phyloP scores from a whole-genome alignment of 805 yeast genomes.

The Myxozyma vanderwaltii region DNA sequence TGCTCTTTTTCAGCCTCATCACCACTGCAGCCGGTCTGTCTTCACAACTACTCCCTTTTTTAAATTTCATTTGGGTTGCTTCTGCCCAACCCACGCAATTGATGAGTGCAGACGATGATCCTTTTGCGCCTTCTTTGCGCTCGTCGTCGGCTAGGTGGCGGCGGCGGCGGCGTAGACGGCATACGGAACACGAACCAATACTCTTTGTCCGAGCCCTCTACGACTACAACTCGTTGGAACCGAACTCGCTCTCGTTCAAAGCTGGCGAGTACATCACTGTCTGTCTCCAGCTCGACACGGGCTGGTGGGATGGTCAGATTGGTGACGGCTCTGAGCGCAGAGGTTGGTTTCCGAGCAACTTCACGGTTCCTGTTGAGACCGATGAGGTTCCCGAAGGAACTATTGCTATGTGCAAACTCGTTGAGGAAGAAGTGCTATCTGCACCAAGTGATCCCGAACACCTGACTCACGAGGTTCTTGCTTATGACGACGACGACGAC shows the following conservation, averaged over 20 bases:
- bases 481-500: not conserved
- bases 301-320: conserved; percentile 52
- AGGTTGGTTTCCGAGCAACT: conserved; percentile 51
- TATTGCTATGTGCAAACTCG: conserved; percentile 4
- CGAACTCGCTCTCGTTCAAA: conserved; percentile 50
- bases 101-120: conserved; percentile 9
- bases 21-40: too few species aligned
- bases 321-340: conserved; percentile 39
- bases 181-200: conserved; percentile 21
- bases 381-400: conserved; percentile 12
- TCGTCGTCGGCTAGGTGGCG: not conserved
- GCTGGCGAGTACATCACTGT: conserved; percentile 45
- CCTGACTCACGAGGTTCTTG: not conserved
- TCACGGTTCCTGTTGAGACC: conserved; percentile 47
- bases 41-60: too few species aligned
- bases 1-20: too few species aligned
- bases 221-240: conserved; percentile 74
- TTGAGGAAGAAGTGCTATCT: conserved; percentile 3
- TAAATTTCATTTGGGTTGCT: too few species aligned
- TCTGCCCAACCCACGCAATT: not conserved
- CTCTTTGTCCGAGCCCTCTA: conserved; percentile 73
- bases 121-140: not conserved
- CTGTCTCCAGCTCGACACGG: conserved; percentile 46
- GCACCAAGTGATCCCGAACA: conserved; percentile 5
- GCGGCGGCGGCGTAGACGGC: not conserved